Evolutionary conservation across 2,329 filamentous ascomycete species (phyloP).

Genomic region (Ustulina deusta): DNA sequence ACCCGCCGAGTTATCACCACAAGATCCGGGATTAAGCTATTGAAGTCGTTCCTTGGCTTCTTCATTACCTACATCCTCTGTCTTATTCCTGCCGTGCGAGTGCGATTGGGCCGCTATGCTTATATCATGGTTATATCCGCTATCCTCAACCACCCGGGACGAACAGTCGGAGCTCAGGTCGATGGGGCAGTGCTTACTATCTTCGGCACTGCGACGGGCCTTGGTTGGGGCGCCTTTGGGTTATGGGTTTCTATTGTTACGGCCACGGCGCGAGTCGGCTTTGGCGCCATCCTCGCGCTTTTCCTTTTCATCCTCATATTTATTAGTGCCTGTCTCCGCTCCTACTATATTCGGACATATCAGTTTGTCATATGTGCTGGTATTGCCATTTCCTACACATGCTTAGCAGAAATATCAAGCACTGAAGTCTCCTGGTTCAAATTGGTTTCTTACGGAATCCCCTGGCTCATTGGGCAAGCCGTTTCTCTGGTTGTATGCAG

Average conservation of each 20-base stretch:
- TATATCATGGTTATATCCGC: conserved; percentile 69
- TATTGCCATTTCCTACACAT: conserved; percentile 66
- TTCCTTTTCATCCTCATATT: conserved; percentile 67
- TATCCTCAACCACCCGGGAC: conserved; percentile 69
- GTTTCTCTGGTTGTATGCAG: conserved; percentile 63
- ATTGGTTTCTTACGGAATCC: conserved; percentile 64
- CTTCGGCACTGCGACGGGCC: conserved; percentile 64
- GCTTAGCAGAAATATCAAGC: conserved; percentile 62
- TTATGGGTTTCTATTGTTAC: conserved; percentile 67
- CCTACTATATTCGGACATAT: conserved; percentile 67
- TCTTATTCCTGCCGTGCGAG: conserved; percentile 60
- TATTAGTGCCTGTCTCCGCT: conserved; percentile 63
- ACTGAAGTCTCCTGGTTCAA: conserved; percentile 61
- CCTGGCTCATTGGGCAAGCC: conserved; percentile 67
- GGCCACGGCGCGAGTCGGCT: conserved; percentile 58
- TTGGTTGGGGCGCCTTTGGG: conserved; percentile 67
- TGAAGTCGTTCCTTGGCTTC: conserved; percentile 68
- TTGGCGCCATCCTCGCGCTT: conserved; percentile 66
- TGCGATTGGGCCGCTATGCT: conserved; percentile 65
- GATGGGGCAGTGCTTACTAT: conserved; percentile 67
- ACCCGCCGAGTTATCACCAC: conserved; percentile 59
- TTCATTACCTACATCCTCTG: conserved; percentile 68
- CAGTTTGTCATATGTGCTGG: conserved; percentile 67
- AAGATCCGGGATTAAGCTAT: conserved; percentile 62
- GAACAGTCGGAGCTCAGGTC: conserved; percentile 67